Conservation (phyloP, 257 asterid genomes). For the Fraxinus anomala region DNA sequence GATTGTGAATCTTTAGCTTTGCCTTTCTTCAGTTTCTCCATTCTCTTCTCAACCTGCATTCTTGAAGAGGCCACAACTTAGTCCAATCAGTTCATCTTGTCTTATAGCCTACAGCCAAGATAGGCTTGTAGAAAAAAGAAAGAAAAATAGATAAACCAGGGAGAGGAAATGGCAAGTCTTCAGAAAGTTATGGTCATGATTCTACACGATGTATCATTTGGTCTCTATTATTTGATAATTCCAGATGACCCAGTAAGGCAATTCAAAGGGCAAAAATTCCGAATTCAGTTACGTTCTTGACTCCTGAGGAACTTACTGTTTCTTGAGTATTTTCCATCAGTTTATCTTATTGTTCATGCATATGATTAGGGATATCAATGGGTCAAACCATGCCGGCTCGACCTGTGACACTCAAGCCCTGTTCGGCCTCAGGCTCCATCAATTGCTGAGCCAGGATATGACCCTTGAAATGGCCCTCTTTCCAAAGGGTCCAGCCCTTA, state of each 20-base stretch:
- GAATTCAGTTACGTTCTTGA: neutral
- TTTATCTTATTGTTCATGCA: neutral
- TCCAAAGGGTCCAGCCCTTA: neutral
- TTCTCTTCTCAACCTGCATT: conserved; percentile 94
- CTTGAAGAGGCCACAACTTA: conserved; percentile 53
- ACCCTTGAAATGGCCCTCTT: neutral
- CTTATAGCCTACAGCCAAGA: too few relatives aligned
- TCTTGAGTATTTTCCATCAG: neutral
- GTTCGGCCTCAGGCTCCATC: neutral
- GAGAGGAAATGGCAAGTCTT: neutral
- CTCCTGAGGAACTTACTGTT: neutral
- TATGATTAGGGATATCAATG: neutral
- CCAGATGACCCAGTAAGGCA: neutral
- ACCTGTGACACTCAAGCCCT: neutral
- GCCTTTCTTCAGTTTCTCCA: conserved; percentile 90
- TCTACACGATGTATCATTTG: neutral
- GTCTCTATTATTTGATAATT: neutral
- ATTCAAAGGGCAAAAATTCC: neutral
- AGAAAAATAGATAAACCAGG: neutral
- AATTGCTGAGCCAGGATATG: neutral
- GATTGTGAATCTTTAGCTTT: conserved; percentile 79
- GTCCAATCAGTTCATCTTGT: conserved; percentile 34
- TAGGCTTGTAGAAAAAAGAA: neutral
- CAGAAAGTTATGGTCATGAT: neutral
- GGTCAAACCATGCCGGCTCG: neutral